These are phyloP conservation scores for Citeromyces nyonsensis DNA, from an alignment of 805 yeast genomes.

Conservation along the genomic window DNA sequence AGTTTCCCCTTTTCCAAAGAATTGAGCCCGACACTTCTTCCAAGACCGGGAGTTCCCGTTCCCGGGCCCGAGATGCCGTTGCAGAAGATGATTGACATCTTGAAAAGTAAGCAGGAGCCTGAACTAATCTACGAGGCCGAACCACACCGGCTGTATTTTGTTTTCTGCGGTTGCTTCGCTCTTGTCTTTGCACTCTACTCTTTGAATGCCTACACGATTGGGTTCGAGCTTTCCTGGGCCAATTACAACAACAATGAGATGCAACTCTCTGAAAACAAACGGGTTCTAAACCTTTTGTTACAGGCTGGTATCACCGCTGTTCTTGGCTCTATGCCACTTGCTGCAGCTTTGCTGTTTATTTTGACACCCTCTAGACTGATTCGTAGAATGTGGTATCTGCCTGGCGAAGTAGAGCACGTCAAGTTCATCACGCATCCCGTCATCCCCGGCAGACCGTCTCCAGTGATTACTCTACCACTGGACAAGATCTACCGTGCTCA, in stretches of 20 bases:
- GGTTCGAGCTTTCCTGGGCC: conserved; percentile 10
- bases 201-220: conserved; percentile 21
- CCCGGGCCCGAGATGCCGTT: conserved; percentile 41
- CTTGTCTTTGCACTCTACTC: conserved; percentile 59
- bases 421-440: conserved; percentile 63
- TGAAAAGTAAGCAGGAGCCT: conserved; percentile 38
- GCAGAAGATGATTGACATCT: conserved; percentile 41
- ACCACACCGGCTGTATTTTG: conserved; percentile 64
- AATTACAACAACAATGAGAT: conserved; percentile 15
- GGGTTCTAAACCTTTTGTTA: conserved; percentile 8
- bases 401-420: conserved; percentile 40
- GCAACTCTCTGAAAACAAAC: conserved; percentile 10
- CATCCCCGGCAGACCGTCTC: conserved; percentile 64
- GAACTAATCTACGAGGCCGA: conserved; percentile 75
- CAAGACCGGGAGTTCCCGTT: conserved; percentile 66
- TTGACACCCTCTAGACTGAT: conserved; percentile 56
- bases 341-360: conserved; percentile 21
- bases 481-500: conserved; percentile 36
- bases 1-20: conserved; percentile 51
- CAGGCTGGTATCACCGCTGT: conserved; percentile 17
- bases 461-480: conserved; percentile 55
- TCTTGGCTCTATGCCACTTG: conserved; percentile 24
- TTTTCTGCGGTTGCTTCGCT: conserved; percentile 54
- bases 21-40: conserved; percentile 48
- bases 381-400: conserved; percentile 65